phyloP scores from a whole-genome alignment of 2,329 filamentous ascomycete species.

The Parasarocladium wereldwijsianum region DNA sequence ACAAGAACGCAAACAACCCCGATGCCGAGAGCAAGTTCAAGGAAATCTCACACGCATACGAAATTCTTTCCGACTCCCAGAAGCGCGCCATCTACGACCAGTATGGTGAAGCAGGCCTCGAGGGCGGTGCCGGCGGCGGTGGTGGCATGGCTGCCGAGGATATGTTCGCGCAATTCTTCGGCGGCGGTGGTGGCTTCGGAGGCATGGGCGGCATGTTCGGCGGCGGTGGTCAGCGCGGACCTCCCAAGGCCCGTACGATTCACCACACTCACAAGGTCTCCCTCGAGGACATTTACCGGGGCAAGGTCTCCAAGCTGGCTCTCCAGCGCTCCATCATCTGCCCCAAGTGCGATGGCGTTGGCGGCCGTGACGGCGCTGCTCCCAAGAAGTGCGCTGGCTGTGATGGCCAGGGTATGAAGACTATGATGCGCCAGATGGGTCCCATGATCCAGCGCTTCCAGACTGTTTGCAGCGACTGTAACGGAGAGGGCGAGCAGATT shows the following conservation, averaged over 20 bases:
- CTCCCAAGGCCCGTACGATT: constrained; percentile 82
- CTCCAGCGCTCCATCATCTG: constrained; percentile 97
- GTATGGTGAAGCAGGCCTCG: constrained; percentile 92
- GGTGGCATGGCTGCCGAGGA: constrained; percentile 92
- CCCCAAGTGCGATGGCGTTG: constrained; percentile 81
- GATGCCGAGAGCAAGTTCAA: constrained; percentile 97
- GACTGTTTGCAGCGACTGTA: constrained; percentile 96
- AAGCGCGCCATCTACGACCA: constrained; percentile 91
- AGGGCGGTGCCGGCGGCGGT: constrained; percentile 64
- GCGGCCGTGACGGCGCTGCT: constrained; percentile 95
- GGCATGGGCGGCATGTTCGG: constrained; percentile 63
- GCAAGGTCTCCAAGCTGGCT: constrained; percentile 94
- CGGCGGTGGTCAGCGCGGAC: constrained; percentile 66
- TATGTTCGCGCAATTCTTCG: constrained; percentile 94
- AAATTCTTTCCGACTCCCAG: constrained; percentile 81
- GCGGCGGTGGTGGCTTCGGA: constrained; percentile 51
- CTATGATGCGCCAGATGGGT: constrained; percentile 99
- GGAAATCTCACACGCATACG: constrained; percentile 89
- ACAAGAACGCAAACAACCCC: constrained; percentile 94
- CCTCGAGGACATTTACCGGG: constrained; percentile 93
- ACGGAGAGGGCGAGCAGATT: constrained; percentile 92
- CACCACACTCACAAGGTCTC: constrained; percentile 98
- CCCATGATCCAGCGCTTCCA: constrained; percentile 99
- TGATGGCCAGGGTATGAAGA: constrained; percentile 95
- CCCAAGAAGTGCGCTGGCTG: constrained; percentile 84